Base-by-base conservation (phyloP, 352 stramenopile species). In the Pythium myriotylum region DNA sequence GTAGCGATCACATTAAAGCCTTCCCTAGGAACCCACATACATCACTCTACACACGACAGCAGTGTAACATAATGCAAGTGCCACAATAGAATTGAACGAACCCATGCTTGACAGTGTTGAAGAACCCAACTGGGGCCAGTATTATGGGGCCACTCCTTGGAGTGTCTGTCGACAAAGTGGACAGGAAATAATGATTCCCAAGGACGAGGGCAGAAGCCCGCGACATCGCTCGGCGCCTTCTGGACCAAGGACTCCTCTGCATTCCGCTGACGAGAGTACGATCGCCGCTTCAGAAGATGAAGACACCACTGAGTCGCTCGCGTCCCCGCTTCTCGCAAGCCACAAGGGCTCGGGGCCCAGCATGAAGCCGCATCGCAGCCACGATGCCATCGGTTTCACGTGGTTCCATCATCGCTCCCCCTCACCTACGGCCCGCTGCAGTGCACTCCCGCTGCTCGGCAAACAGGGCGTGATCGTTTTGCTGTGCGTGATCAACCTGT, bases 401-500 rank as follows among this genome's bases (percentile, higher is more conserved):
- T 69, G 62, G 43, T 60, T 69, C 54, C 50, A 62, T 43, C 42
- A 49, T n/a, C 7, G 37, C 33, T 17, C 2, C 42, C 10, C 26
- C 39, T 35, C 51, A 24, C 37, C 42, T 63, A 57, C 35, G 48
- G 29, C 52, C 56, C 56, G 43, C 35, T 45, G 6, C 32, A 55
- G 37, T 43, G 37, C 37, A 20, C 5, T 16, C 4, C 39, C 26
- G 9, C 40, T 33, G 29, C 49, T 73, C 17, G 58, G 59, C 17
- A 65, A 73, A 37, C 53, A 62, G 37, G 59, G 59, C 66, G 76
- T 89, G 55, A 94, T 97, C 65, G 66, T 95, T 40, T 67, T 96
- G 62, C 77, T 97, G 19, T 95, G 84, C 57, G 70, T 79, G 35
- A 95, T 95, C 65, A 98, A 98, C 68, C 70, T 98, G 26, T 72